These are phyloP conservation scores for Proliferodiscus dingleyae DNA, from an alignment of 2,329 filamentous ascomycete species.

Conservation along the genomic window DNA sequence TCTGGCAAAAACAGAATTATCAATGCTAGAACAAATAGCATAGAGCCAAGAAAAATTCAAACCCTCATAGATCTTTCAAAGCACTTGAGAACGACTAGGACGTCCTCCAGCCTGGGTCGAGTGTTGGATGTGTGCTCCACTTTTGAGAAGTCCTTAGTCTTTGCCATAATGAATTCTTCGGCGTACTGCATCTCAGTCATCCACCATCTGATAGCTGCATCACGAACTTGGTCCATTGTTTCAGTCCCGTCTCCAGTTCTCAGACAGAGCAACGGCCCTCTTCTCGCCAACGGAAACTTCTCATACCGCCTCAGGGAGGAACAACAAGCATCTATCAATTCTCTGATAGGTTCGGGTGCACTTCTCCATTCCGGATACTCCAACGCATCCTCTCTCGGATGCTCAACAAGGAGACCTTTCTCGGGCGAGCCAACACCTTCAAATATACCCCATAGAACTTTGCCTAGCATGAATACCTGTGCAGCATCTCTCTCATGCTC, in stretches of 20 bases:
- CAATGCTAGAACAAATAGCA: no score
- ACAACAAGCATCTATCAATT: slow-evolving; percentile 4
- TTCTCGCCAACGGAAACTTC: neutral
- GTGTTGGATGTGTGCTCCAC: neutral
- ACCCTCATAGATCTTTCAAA: no score
- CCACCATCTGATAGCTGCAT: no score
- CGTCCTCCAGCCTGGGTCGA: neutral
- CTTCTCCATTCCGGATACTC: slow-evolving; percentile 2
- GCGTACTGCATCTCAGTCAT: no score
- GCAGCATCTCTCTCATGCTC: slow-evolving; percentile 49
- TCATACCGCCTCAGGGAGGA: neutral
- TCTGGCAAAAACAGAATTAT: no score
- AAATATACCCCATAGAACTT: slow-evolving; percentile 9
- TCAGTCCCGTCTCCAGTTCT: neutral
- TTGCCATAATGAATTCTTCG: no score
- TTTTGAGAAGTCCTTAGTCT: no score
- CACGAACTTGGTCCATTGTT: no score
- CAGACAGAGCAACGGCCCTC: neutral
- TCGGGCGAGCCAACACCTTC: slow-evolving; percentile 5
- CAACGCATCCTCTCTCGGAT: slow-evolving; percentile 1
- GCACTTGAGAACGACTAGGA: neutral
- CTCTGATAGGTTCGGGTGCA: neutral
- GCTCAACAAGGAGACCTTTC: slow-evolving; percentile 1
- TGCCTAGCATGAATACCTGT: slow-evolving; percentile 10
- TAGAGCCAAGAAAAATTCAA: no score